Evolutionary conservation across 441 rosid species (phyloP), one percentile per base, ranked within the genome.

Genomic region (Lagerstroemia fauriei): DNA sequence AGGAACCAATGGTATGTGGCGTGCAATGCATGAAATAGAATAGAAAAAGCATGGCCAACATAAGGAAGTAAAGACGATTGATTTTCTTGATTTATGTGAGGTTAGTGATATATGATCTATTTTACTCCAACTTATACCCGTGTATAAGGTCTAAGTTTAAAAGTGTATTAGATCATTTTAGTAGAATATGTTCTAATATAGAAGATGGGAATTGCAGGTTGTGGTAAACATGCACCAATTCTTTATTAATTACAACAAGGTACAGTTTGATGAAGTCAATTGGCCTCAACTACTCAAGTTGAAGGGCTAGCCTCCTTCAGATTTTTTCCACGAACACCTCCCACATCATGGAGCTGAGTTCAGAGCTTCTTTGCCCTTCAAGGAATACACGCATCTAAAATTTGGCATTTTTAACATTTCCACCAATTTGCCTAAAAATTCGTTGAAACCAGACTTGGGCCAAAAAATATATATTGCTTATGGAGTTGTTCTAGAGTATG

Each of bases 1-100:
- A 83, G 85, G 83, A 83, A 11, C 85, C 85, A 48, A 73, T 83
- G n/a, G 6, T 83, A 83, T 83, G 83, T 83, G 83, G 85, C 81
- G 85, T 47, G 85, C 83, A 51, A 46, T 83, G 17, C 81, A 83
- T 38, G 76, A 83, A 74, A 75, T 69, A 53, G 61, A 76, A 34
- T 68, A n/a, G n/a, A 83, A 69, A 66, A 65, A 66, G 27, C 70
- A 79, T 41, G 80, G 82, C n/a, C 79, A 69, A 70, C 59, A 57
- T 51, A 76, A 44, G 74, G 82, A 80, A 10, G 85, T 79, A 72
- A 66, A 57, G 85, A 80, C 80, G 7, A 79, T 83, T 17, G 85
- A 79, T 79, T 83, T 80, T 80, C 56, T 74, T 46, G 83, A 83
- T 75, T 79, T 68, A 59, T 83, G 85, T 16, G 80, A 83, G 85